Conservation (phyloP, 2,329 filamentous ascomycete genomes). For the Paramyrothecium roridum region DNA sequence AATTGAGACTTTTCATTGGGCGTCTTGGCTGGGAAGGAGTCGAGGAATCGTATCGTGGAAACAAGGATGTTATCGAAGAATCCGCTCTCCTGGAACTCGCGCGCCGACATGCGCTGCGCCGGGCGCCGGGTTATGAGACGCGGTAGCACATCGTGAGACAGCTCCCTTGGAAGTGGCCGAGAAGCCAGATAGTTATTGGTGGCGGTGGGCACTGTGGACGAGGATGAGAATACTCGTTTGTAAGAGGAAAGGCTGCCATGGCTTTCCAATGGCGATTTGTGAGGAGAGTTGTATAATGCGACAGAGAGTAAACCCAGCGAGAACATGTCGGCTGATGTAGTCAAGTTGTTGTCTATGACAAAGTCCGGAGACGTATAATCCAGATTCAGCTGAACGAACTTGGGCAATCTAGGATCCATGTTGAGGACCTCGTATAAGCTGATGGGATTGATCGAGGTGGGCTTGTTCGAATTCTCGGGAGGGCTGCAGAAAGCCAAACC, state of each 20-base stretch:
- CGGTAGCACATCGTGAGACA: constrained; percentile 73
- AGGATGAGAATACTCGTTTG: constrained; percentile 76
- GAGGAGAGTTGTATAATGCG: constrained; percentile 91
- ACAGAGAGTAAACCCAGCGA: constrained; percentile 86
- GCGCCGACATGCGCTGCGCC: constrained; percentile 81
- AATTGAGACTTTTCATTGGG: constrained; percentile 88
- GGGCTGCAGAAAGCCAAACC: constrained; percentile 89
- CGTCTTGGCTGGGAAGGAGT: constrained; percentile 87
- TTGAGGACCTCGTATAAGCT: constrained; percentile 81
- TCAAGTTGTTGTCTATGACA: constrained; percentile 85
- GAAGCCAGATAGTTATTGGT: constrained; percentile 84
- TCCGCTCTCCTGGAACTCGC: constrained; percentile 89
- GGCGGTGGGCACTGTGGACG: constrained; percentile 73
- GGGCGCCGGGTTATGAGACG: constrained; percentile 83
- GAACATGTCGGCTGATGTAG: constrained; percentile 85
- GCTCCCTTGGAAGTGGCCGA: constrained; percentile 73
- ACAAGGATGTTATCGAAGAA: constrained; percentile 98
- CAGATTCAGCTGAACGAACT: constrained; percentile 80
- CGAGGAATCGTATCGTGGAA: constrained; percentile 92
- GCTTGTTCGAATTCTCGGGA: constrained; percentile 69
- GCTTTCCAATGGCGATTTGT: constrained; percentile 79
- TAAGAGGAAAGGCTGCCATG: constrained; percentile 80
- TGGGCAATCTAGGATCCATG: constrained; percentile 78
- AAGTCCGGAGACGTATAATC: constrained; percentile 96
- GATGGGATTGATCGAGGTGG: constrained; percentile 75